A percentile compares a stretch with the other conserved stretches of the same genome.
phyloP scores from a whole-genome alignment of 2,329 filamentous ascomycete species.

The Plectosphaerella plurivora region DNA sequence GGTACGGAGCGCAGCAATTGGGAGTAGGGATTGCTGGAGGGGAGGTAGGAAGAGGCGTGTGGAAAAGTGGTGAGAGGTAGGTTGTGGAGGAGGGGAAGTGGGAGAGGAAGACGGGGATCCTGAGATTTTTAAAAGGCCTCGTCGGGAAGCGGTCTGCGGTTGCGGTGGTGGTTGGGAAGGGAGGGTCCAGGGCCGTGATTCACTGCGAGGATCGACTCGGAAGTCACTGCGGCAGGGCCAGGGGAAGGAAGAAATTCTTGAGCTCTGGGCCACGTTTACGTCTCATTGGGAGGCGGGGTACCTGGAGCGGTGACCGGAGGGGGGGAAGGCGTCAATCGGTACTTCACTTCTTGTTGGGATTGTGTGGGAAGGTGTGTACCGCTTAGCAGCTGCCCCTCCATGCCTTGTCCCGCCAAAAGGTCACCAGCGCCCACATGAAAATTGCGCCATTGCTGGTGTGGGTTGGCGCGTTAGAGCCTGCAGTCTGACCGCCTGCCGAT shows the following conservation, averaged over 20 bases:
- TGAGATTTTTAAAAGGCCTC: constrained; percentile 12
- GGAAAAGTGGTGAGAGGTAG: constrained; percentile 7
- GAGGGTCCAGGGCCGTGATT: not conserved
- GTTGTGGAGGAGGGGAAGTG: constrained; percentile 10
- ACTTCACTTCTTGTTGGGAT: not conserved
- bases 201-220: not conserved
- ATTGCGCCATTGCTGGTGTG: constrained; percentile 3
- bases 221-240: not conserved
- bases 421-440: constrained; percentile 1
- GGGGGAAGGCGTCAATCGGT: not conserved
- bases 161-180: constrained; percentile 5
- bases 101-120: constrained; percentile 6
- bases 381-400: constrained; percentile 1
- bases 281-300: constrained; percentile 1
- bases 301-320: not conserved
- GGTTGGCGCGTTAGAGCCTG: not conserved
- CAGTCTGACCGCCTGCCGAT: not conserved
- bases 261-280: constrained; percentile 1
- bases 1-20: not conserved
- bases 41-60: constrained; percentile 1
- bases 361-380: not conserved
- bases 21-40: constrained; percentile 10
- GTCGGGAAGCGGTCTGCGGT: constrained; percentile 4
- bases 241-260: constrained; percentile 3
- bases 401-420: not conserved